phyloP scores from a whole-genome alignment of 495 filamentous ascomycete genomes.

The Bacidia gigantensis region DNA sequence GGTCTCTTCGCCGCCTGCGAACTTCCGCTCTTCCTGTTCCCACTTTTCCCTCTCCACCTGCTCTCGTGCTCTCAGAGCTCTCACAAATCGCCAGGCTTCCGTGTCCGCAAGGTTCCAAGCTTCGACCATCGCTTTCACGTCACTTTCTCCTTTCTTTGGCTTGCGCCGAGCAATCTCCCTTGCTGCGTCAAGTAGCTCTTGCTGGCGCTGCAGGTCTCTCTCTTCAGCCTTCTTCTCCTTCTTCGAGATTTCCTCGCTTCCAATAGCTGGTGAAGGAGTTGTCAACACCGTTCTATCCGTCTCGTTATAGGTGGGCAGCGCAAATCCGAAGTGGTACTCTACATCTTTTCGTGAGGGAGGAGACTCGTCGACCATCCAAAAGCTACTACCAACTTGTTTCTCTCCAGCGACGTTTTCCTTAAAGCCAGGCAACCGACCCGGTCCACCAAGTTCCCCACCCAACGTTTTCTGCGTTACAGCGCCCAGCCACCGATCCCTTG shows the following conservation, averaged over 20 bases:
- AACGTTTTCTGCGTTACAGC: slow-evolving; percentile 59
- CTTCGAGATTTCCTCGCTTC: slow-evolving; percentile 2
- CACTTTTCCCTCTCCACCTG: slow-evolving; percentile 48
- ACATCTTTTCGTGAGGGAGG: slow-evolving; percentile 40
- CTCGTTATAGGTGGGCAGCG: slow-evolving; percentile 37
- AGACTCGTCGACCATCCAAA: slow-evolving; percentile 74
- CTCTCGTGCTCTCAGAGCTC: slow-evolving; percentile 51
- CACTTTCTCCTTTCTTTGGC: slow-evolving; percentile 18
- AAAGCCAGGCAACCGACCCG: slow-evolving; percentile 52
- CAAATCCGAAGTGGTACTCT: slow-evolving; percentile 85
- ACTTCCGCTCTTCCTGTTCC: slow-evolving; percentile 57
- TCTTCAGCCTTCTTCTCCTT: slow-evolving; percentile 25
- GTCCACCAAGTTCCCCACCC: slow-evolving; percentile 43
- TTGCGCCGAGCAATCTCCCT: slow-evolving; percentile 37
- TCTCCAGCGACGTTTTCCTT: slow-evolving; percentile 71
- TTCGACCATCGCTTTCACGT: slow-evolving; percentile 39
- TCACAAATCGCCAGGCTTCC: slow-evolving; percentile 84
- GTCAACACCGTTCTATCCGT: slow-evolving; percentile 13
- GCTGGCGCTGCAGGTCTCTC: slow-evolving; percentile 39
- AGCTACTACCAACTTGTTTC: slow-evolving; percentile 39
- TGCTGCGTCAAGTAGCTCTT: slow-evolving; percentile 47
- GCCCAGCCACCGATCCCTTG: slow-evolving; percentile 69
- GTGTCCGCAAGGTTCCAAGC: slow-evolving; percentile 89
- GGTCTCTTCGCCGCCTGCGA: slow-evolving; percentile 32
- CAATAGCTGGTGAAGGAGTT: background rate